Base-by-base conservation (phyloP, 164 flowering plant species). In the Akebia trifoliata region DNA sequence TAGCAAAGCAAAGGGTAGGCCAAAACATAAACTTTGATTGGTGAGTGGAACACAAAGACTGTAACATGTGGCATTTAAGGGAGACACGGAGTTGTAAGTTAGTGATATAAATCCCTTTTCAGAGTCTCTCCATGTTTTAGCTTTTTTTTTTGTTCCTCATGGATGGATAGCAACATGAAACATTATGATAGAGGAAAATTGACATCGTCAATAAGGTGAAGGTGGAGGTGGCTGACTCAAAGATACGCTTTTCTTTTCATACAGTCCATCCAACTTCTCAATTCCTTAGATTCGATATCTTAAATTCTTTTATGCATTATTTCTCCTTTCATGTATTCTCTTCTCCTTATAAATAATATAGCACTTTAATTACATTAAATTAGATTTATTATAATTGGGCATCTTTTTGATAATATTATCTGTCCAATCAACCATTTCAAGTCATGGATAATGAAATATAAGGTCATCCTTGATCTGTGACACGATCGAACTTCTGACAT, bases 131-230 rank as follows among this genome's bases (percentile, higher is more conserved):
- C 20, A 12, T 24, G 8, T 42, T 32, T 25, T 32, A 7, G n/a
- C 20, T 42, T 12, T 42, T 15, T 42, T 42, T 7, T 24, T 18
- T 42, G 17, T n/a, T 6, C 22, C 18, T 40, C 45, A 40, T n/a
- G 18, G 18, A 8, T 14, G n/a, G 4, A 7, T 40, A 8, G 25
- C 10, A 4, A 52, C 24, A 35, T 34, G 8, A 15, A 40, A 39
- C 48, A 39, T 42, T 15, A 25, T 25, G 38, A 22, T 40, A 8
- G 48, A 35, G 59, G 37, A 56, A 56, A 56, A 56, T 56, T 29
- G 59, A 56, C 59, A n/a, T 4, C 32, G 59, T 29, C 14, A 29
- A 0, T 20, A 21, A 21, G 29, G 0, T 18, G 14, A 4, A 14
- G 42, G 14, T 14, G 18, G 35, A 52, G 28, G 40, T 52, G 56